A percentile compares a stretch with the other conserved stretches of the same genome.
Evolutionary conservation across 2,329 filamentous ascomycete species (phyloP).

Genomic region (Trichoderma sp.): DNA sequence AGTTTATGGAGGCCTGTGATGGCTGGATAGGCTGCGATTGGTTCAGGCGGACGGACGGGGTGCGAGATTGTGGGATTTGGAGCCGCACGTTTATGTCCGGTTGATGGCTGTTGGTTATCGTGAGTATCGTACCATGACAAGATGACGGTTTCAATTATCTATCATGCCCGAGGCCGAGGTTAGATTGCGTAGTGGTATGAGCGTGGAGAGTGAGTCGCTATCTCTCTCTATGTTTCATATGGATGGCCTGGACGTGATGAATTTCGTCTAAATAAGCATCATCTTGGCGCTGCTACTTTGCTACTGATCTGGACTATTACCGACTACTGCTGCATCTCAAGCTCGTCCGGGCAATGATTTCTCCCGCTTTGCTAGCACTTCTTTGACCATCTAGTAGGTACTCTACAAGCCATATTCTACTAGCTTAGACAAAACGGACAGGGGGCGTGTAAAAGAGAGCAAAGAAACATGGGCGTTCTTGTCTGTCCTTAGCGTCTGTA

Average conservation of each 20-base stretch:
- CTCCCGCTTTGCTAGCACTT: background rate
- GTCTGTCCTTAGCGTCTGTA: background rate
- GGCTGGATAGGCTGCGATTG: background rate
- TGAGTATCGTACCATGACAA: background rate
- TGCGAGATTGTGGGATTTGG: background rate
- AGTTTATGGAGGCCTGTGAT: background rate
- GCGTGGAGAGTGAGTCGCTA: background rate
- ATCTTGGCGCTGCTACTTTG: background rate
- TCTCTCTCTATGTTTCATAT: too few species aligned
- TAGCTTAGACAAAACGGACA: background rate
- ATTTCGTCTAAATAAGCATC: background rate
- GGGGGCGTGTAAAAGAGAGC: background rate
- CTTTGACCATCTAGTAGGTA: background rate
- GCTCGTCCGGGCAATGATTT: background rate
- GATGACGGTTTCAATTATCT: background rate
- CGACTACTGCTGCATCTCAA: background rate
- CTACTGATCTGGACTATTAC: background rate
- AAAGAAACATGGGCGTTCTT: background rate
- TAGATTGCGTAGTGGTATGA: background rate
- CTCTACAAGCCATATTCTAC: background rate
- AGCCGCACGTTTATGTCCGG: background rate
- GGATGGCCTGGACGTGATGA: background rate
- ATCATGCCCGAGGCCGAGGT: background rate
- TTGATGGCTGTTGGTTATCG: background rate
- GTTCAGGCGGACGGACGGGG: background rate